Evolutionary conservation across 345 rosid genomes (phyloP), one percentile per base, ranked within the genome.

Genomic region (Lenwebbia sp.): DNA sequence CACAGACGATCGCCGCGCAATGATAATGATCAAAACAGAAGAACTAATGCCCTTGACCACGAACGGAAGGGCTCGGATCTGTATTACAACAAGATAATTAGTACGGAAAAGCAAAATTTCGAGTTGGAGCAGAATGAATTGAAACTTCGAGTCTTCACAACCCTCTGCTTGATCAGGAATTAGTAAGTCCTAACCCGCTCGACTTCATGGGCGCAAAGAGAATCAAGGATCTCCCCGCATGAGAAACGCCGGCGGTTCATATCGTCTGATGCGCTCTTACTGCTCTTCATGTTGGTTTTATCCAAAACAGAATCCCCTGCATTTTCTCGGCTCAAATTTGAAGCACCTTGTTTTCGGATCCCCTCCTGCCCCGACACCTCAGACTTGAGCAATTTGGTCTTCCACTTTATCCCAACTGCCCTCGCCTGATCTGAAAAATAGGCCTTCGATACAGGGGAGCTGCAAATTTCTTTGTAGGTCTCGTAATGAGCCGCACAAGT

Each of bases 401-500:
- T 91, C 94, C 93, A 89, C 89, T 87, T 91, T 87, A 93, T 90
- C 57, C 97, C 94, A 26, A 93, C 90, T 25, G 96, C 93, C 89
- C 89, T 92, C 60, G 98, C 98, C 90, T 95, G 97, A 86, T 96
- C 98, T 8, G 99, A 93, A 89, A 96, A 93, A 40, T 91, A 86
- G 70, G 90, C 83, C 90, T 95, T 88, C 6, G 98, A 94, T 86
- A 90, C 53, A 7, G 93, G 89, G 88, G 98, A 95, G 85, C 94
- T 86, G 90, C 99, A 97, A 82, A 97, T 96, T 88, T 95, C 97
- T 86, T 90, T 93, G 89, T 96, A 96, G 52, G 96, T 89, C 90
- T 95, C 98, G 82, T 96, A 96, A 83, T 88, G 91, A 85, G 95
- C 98, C 23, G 98, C 98, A 84, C 89, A 56, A 5, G 95, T 93